Base-by-base conservation (phyloP, 441 rosid species). In the Arabidopsis lyrata region DNA sequence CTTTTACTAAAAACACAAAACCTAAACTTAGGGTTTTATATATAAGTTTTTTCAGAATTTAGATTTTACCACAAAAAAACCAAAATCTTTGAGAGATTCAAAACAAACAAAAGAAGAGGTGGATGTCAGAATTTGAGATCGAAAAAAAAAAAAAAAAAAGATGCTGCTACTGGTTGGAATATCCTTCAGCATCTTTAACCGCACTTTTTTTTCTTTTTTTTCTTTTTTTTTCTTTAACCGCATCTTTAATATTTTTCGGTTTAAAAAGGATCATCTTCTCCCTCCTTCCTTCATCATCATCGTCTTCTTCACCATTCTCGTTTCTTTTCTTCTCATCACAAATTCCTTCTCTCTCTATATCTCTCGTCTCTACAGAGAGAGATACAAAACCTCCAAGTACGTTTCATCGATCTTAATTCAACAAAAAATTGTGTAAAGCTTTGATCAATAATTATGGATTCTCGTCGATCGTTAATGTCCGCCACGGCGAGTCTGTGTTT, bases 91-190 rank as follows among this genome's bases (percentile, higher is more conserved):
- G 36, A 45, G 66, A 76, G 66, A 63, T 69, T 55, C 22, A 55
- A 22, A 69, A 63, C 16, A 76, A 20, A 22, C 31, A 45, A 47
- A 63, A 70, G 47, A 61, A 5, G 75, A 76, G 79, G 79, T 70
- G 66, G 62, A 15, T 63, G 71, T 70, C 62, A 76, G 70, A 70
- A 69, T 36, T 14, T 8, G 29, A 55, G 66, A 76, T 15, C 44
- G 48, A 45, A 22, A 60, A 18, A 10, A 48, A 22, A 49, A 57
- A 36, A n/a, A 35, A 60, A 44, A 48, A 72, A 77, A 77, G 77
- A 78, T 78, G 77, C 74, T 77, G 81, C 74, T 8, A 66, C 60
- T 72, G 77, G 77, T 72, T 59, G 74, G 81, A 78, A 78, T 78
- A 78, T 78, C 39, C 81, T 47, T 54, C 6, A 29, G 81, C 81